Evolutionary conservation across 176 grass and related monocot species (phyloP).

Genomic region (Neostapfia colusana): DNA sequence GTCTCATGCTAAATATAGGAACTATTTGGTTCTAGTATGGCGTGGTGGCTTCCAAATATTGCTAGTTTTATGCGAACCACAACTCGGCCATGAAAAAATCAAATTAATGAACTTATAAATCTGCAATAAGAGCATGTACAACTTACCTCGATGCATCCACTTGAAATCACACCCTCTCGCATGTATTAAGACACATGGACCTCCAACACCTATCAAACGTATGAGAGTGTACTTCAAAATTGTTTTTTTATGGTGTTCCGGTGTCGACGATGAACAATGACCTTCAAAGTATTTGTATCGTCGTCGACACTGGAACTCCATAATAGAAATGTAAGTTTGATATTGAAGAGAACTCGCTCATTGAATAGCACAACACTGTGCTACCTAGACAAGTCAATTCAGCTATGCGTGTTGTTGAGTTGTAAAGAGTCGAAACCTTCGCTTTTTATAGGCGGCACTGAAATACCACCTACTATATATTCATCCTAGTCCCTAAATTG

Average conservation of each 20-base stretch:
- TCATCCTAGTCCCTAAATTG: background rate
- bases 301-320: background rate
- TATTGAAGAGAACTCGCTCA: too few relatives aligned
- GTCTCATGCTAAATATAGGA: too few relatives aligned
- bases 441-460: background rate
- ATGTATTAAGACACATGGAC: background rate
- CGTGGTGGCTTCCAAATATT: too few relatives aligned
- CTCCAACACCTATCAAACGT: too few relatives aligned
- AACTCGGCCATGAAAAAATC: too few relatives aligned
- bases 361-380: background rate
- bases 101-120: too few relatives aligned
- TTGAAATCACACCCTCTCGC: background rate
- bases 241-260: background rate
- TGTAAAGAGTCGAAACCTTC: background rate
- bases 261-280: background rate
- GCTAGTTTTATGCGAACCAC: too few relatives aligned
- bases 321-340: background rate
- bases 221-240: background rate
- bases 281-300: background rate
- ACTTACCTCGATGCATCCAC: background rate
- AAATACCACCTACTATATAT: background rate
- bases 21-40: too few relatives aligned
- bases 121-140: too few relatives aligned
- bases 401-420: accelerated
- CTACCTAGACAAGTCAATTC: background rate